Evolutionary conservation across 768 basidiomycete genomes (phyloP).

Genomic region (Mycena maculata): DNA sequence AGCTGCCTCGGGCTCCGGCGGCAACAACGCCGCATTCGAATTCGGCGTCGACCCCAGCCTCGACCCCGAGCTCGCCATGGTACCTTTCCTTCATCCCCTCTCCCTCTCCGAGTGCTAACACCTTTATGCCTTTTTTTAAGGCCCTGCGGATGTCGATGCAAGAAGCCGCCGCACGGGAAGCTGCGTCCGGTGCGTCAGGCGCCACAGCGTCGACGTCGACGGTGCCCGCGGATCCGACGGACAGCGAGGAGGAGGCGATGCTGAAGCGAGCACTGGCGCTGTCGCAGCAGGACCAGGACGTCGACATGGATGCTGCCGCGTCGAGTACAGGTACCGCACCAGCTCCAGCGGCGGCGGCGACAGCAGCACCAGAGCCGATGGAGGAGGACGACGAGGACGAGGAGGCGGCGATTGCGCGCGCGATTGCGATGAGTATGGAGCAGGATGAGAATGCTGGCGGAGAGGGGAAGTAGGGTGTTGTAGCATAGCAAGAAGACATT

Average conservation of each 20-base stretch:
- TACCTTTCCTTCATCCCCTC: constrained; percentile 44
- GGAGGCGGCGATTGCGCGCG: constrained; percentile 90
- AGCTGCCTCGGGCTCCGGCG: constrained; percentile 58
- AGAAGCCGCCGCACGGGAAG: constrained; percentile 87
- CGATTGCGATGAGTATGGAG: constrained; percentile 95
- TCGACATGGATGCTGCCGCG: constrained; percentile 51
- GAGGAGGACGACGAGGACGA: constrained; percentile 73
- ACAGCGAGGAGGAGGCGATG: constrained; percentile 83
- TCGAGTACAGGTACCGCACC: constrained; percentile 21
- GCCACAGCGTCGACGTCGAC: constrained; percentile 39
- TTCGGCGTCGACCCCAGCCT: constrained; percentile 95
- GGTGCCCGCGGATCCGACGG: constrained; percentile 58
- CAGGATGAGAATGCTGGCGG: constrained; percentile 17
- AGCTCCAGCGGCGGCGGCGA: constrained; percentile 7
- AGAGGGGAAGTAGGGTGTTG: constrained; percentile 18
- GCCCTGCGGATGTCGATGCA: constrained; percentile 98
- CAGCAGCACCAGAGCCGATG: constrained; percentile 37
- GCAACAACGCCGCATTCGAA: constrained; percentile 71
- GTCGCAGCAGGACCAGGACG: constrained; percentile 66
- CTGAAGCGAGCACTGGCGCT: constrained; percentile 82
- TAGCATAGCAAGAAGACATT: not conserved
- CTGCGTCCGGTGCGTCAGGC: constrained; percentile 51
- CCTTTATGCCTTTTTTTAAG: constrained; percentile 56
- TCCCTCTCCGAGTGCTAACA: not conserved
- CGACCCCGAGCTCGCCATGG: constrained; percentile 98